Evolutionary conservation across 2,329 filamentous ascomycete genomes (phyloP).

Genomic region (Grosmannia clavigera): DNA sequence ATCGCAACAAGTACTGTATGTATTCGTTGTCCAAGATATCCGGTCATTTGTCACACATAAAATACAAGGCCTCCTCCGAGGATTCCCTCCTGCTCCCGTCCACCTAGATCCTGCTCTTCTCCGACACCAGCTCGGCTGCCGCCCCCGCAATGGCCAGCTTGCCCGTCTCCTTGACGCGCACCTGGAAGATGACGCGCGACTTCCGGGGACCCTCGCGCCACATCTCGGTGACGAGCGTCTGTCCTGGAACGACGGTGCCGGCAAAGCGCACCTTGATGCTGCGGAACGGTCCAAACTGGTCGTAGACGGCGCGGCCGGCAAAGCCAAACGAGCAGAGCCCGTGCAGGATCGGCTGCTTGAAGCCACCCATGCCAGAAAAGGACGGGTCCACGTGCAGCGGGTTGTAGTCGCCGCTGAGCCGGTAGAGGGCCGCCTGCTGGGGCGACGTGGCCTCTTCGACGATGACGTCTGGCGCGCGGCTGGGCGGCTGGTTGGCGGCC

Average conservation of each 20-base stretch:
- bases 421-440: slow-evolving; percentile 88
- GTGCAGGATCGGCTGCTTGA: slow-evolving; percentile 88
- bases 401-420: slow-evolving; percentile 89
- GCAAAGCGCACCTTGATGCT: slow-evolving; percentile 91
- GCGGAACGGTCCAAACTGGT: slow-evolving; percentile 70
- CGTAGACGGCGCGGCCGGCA: slow-evolving; percentile 77
- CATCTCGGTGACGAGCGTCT: slow-evolving; percentile 90
- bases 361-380: slow-evolving; percentile 91
- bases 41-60: neutral
- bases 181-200: slow-evolving; percentile 60
- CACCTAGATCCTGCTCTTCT: slow-evolving; percentile 18
- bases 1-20: neutral
- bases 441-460: slow-evolving; percentile 77
- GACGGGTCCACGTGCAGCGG: slow-evolving; percentile 90
- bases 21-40: too few relatives aligned
- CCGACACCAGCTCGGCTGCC: slow-evolving; percentile 54
- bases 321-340: slow-evolving; percentile 94
- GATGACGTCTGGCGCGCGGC: slow-evolving; percentile 65
- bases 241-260: slow-evolving; percentile 70
- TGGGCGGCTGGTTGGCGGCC: slow-evolving; percentile 63
- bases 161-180: slow-evolving; percentile 82
- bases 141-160: slow-evolving; percentile 76
- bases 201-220: slow-evolving; percentile 68
- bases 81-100: neutral
- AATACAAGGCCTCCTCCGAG: neutral